Conservation (phyloP, 2,329 filamentous ascomycete species). For the Calonectria fujianensis region DNA sequence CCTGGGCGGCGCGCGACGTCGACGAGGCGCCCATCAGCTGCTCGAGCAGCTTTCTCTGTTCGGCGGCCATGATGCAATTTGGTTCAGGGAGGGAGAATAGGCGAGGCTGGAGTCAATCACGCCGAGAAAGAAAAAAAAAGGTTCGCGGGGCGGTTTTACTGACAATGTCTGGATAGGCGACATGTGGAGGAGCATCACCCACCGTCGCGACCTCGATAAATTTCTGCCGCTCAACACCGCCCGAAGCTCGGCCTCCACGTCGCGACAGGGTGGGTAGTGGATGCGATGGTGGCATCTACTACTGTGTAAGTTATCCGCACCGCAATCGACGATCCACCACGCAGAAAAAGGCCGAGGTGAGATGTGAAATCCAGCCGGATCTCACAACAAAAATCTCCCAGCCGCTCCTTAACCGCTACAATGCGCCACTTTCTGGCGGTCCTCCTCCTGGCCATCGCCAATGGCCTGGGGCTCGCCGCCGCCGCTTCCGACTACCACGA, state of each 20-base stretch:
- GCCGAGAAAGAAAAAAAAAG: not conserved
- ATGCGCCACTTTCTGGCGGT: conserved; percentile 62
- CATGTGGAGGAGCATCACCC: conserved; percentile 49
- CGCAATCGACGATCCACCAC: not conserved
- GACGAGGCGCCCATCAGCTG: conserved; percentile 91
- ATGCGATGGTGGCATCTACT: conserved; percentile 24
- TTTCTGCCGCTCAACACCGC: conserved; percentile 55
- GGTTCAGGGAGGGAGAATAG: not conserved
- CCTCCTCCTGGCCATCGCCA: conserved; percentile 57
- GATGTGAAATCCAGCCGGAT: conserved; percentile 54
- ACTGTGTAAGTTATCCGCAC: conserved; percentile 22
- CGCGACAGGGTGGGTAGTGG: conserved; percentile 29
- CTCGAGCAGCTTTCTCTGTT: conserved; percentile 99
- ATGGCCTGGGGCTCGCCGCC: conserved; percentile 59
- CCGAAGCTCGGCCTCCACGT: conserved; percentile 51
- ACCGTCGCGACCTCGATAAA: conserved; percentile 43
- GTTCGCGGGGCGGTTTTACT: conserved; percentile 44
- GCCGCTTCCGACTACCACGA: conserved; percentile 83
- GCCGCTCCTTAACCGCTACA: conserved; percentile 46
- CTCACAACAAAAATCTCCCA: conserved; percentile 40
- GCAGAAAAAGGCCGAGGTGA: conserved; percentile 45
- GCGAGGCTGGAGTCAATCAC: conserved; percentile 35
- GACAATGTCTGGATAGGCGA: conserved; percentile 42
- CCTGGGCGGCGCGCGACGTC: conserved; percentile 83
- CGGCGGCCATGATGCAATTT: conserved; percentile 81